Conservation (phyloP, 1,284 basidiomycete genomes). For the Cutaneotrichosporon dermatis region DNA sequence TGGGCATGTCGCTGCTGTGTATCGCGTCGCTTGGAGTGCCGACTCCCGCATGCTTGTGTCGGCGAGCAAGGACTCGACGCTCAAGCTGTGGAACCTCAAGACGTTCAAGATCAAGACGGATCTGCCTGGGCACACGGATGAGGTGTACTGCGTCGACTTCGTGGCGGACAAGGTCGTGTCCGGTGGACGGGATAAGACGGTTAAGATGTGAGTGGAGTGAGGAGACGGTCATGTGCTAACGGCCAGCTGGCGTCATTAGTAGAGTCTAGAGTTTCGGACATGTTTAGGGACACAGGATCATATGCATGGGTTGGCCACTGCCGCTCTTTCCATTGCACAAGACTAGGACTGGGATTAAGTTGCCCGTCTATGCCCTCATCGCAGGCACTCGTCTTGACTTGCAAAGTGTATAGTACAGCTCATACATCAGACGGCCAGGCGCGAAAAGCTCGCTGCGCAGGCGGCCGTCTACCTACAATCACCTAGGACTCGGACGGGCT, state of each 20-base stretch:
- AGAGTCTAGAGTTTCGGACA: neutral
- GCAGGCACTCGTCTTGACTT: too few species aligned
- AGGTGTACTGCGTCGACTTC: slow-evolving; percentile 98
- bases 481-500: too few species aligned
- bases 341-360: too few species aligned
- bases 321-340: too few species aligned
- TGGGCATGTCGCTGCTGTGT: slow-evolving; percentile 92
- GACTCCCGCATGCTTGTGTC: slow-evolving; percentile 88
- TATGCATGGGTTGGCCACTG: neutral
- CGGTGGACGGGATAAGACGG: slow-evolving; percentile 66
- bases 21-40: slow-evolving; percentile 89
- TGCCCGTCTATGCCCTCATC: too few species aligned
- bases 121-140: slow-evolving; percentile 92
- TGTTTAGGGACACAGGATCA: too few species aligned
- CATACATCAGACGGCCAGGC: too few species aligned
- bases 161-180: slow-evolving; percentile 97
- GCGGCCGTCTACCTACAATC: too few species aligned
- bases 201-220: slow-evolving; percentile 54
- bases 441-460: too few species aligned
- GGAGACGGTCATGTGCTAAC: neutral
- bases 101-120: slow-evolving; percentile 91
- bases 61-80: slow-evolving; percentile 90
- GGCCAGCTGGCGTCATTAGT: slow-evolving; percentile 14
- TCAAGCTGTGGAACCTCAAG: slow-evolving; percentile 96
- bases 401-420: too few species aligned